Percentiles rank a stretch among this genome's conserved stretches.
Evolutionary conservation across 441 rosid species (phyloP).

Genomic region (Gossypium davidsonii): DNA sequence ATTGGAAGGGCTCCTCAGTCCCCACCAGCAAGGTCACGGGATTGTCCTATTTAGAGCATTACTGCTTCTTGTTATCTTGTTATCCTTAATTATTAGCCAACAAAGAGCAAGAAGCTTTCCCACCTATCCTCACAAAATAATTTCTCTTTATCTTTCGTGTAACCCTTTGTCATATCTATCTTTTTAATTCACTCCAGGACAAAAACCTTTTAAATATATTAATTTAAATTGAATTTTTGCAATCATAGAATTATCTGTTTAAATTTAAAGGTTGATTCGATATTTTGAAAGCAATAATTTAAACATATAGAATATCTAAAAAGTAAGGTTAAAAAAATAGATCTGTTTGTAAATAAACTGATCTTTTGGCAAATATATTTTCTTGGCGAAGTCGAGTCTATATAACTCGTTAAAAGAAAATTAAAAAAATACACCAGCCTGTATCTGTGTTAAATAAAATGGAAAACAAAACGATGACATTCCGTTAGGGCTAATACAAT

Average conservation of each 20-base stretch:
- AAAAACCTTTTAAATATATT: no score
- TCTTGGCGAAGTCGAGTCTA: no score
- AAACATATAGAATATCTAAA: not conserved
- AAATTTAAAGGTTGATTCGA: not conserved
- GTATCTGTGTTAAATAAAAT: no score
- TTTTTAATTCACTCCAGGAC: not conserved
- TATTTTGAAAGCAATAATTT: not conserved
- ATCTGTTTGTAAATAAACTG: not conserved
- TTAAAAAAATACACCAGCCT: no score
- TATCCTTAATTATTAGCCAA: not conserved
- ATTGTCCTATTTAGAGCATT: not conserved
- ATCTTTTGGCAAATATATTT: not conserved
- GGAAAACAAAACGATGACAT: no score
- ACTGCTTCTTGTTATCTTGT: slow-evolving; percentile 3
- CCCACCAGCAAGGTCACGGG: slow-evolving; percentile 24
- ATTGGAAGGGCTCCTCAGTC: slow-evolving; percentile 11
- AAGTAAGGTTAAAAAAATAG: not conserved
- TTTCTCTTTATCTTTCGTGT: not conserved
- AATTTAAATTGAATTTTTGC: not conserved
- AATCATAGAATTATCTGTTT: not conserved
- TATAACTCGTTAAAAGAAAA: no score
- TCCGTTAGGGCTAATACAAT: no score
- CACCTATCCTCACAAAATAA: not conserved
- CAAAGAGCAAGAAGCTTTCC: not conserved
- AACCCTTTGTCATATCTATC: not conserved